Conservation (phyloP, 805 yeast genomes). For the Saturnispora mendoncae region DNA sequence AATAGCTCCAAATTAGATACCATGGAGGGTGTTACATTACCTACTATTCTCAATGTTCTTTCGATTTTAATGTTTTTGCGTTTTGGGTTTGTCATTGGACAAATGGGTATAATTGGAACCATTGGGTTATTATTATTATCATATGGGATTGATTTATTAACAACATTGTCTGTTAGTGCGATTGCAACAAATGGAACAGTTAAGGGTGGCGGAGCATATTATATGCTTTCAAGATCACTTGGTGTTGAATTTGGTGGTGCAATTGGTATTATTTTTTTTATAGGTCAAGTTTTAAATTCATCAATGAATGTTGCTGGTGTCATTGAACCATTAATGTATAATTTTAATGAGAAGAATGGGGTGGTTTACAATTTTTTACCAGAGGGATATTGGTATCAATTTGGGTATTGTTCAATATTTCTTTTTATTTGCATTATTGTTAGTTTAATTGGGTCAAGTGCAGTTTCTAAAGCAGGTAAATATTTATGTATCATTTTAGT, state of each 20-base stretch:
- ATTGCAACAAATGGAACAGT: conserved; percentile 97
- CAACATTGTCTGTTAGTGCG: conserved; percentile 87
- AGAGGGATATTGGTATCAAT: conserved; percentile 52
- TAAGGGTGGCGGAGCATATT: conserved; percentile 97
- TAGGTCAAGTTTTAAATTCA: conserved; percentile 88
- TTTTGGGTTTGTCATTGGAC: conserved; percentile 92
- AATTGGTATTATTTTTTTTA: conserved; percentile 86
- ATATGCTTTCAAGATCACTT: conserved; percentile 88
- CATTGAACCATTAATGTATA: conserved; percentile 78
- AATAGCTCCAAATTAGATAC: conserved; percentile 54
- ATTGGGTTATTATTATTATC: conserved; percentile 58
- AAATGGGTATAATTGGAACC: conserved; percentile 82
- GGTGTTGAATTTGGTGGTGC: conserved; percentile 99
- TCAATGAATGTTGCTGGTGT: conserved; percentile 94
- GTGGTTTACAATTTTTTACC: conserved; percentile 53
- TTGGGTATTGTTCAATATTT: conserved; percentile 62
- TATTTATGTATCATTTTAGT: conserved; percentile 59
- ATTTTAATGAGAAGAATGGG: conserved; percentile 60
- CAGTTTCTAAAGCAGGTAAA: conserved; percentile 78
- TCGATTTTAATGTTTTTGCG: conserved; percentile 92
- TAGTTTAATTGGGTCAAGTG: conserved; percentile 69
- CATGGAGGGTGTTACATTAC: conserved; percentile 83
- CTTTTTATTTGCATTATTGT: conserved; percentile 64
- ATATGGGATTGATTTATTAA: conserved; percentile 71
- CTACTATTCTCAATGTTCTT: conserved; percentile 85